phyloP scores from a whole-genome alignment of 2,329 filamentous ascomycete species.

The Trichoderma sp. region DNA sequence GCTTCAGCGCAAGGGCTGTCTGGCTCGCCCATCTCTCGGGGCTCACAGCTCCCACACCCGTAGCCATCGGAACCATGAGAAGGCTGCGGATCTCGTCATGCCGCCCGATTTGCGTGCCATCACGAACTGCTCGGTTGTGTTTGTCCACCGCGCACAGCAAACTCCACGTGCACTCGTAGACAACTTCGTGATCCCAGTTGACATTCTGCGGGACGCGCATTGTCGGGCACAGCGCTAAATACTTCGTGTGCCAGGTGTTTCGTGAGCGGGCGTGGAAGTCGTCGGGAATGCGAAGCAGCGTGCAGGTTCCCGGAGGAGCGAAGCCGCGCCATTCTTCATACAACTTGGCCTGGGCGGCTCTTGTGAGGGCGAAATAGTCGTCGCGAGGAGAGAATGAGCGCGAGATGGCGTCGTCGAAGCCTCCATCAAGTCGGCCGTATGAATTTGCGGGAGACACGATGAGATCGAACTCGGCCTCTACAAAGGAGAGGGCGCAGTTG shows the following conservation, averaged over 20 bases:
- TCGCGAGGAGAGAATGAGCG: conserved; percentile 42
- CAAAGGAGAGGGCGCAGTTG: conserved; percentile 36
- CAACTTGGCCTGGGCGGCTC: conserved; percentile 41
- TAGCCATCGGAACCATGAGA: conserved; percentile 52
- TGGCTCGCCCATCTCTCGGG: conserved; percentile 49
- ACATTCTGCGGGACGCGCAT: conserved; percentile 47
- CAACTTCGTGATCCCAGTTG: conserved; percentile 49
- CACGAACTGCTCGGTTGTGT: conserved; percentile 38
- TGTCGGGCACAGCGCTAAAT: conserved; percentile 50
- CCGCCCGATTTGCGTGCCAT: background rate
- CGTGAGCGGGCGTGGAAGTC: conserved; percentile 31
- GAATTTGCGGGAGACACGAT: conserved; percentile 55
- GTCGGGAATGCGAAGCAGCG: conserved; percentile 43
- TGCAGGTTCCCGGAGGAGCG: conserved; percentile 49
- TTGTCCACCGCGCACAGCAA: conserved; percentile 47
- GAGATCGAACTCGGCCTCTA: conserved; percentile 43
- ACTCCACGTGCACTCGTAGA: conserved; percentile 54
- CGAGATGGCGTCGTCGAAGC: conserved; percentile 54
- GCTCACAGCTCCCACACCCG: conserved; percentile 45
- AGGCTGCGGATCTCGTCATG: conserved; percentile 38
- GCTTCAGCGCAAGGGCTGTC: conserved; percentile 48
- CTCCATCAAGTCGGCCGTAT: conserved; percentile 52
- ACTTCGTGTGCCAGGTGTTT: conserved; percentile 42
- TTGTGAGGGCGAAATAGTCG: conserved; percentile 47
- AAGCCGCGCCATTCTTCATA: conserved; percentile 49